Base-by-base conservation (phyloP, 345 rosid genomes). In the Corchorus olitorius region DNA sequence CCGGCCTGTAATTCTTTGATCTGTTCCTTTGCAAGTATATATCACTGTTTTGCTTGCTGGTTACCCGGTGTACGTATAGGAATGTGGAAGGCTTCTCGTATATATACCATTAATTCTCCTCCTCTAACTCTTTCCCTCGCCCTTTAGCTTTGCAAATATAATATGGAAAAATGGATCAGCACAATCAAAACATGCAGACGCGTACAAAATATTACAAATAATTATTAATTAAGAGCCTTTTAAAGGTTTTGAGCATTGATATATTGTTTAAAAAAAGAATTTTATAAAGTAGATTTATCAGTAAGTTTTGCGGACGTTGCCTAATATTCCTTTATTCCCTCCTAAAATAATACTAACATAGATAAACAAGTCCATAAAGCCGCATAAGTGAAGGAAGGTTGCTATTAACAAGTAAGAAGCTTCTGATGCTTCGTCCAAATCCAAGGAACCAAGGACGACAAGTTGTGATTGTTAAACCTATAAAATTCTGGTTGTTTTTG, bases 101-200 rank as follows among this genome's bases (percentile, higher is more conserved):
- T 70, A 8, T 70, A 34, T 70, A 70, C 48, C 33, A 5, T 27
- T n/a, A n/a, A n/a, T n/a, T n/a, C n/a, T n/a, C n/a, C n/a, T n/a
- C n/a, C n/a, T n/a, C n/a, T n/a, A n/a, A n/a, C n/a, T n/a, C n/a
- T n/a, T n/a, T 68, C 8, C 46, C 46, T 34, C 14, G 15, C 34
- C 45, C 61, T 52, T 34, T 34, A 50, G 73, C 41, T 35, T 70
- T 0, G 55, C 46, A 17, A 52, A 70, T 52, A n/a, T 10, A 70
- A 34, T 53, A 34, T 53, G 15, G 59, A 13, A 70, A 70, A 53
- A 52, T 52, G 43, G 61, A 8, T 52, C 35, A 52, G 16, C 73
- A 16, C 60, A 53, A 70, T 34, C 52, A 52, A 70, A 70, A 70
- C 74, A 53, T 70, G 74, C 61, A 34, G 61, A 35, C 34, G 33